These are phyloP conservation scores for Anthracocystis setariae DNA, from an alignment of 1,284 basidiomycete species.

Conservation along the genomic window DNA sequence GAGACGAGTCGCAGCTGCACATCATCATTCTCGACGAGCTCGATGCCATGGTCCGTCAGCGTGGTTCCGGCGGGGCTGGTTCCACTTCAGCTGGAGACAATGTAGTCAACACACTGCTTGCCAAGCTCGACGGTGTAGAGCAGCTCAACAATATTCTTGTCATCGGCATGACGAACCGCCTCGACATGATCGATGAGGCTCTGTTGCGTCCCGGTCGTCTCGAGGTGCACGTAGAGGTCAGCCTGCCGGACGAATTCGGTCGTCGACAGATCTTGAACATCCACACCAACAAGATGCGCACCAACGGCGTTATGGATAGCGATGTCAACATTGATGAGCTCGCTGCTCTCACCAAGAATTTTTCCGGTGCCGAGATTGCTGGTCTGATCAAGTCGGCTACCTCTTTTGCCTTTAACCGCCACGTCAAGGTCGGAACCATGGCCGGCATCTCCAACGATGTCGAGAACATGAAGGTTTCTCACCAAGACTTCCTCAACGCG, in stretches of 20 bases:
- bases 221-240: conserved; percentile 99
- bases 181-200: conserved; percentile 99
- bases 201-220: conserved; percentile 96
- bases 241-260: conserved; percentile 91
- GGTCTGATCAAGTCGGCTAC: conserved; percentile 98
- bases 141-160: conserved; percentile 99
- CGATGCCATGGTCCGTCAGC: conserved; percentile 98
- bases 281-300: conserved; percentile 93
- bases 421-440: conserved; percentile 96
- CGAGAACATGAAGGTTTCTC: conserved; percentile 88
- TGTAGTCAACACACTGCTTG: conserved; percentile 96
- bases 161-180: conserved; percentile 99
- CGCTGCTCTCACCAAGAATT: conserved; percentile 90
- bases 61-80: conserved; percentile 71
- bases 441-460: conserved; percentile 96
- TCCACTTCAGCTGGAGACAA: conserved; percentile 99
- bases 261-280: conserved; percentile 94
- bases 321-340: conserved; percentile 89
- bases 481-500: conserved; percentile 87
- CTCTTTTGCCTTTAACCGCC: conserved; percentile 95
- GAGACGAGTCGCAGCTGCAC: conserved; percentile 96
- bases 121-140: conserved; percentile 99
- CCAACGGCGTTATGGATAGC: conserved; percentile 86
- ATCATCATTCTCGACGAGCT: conserved; percentile 99
- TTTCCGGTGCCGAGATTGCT: conserved; percentile 94